Conservation (phyloP, 2,329 filamentous ascomycete species). For the Thermomyces lanuginosus region DNA sequence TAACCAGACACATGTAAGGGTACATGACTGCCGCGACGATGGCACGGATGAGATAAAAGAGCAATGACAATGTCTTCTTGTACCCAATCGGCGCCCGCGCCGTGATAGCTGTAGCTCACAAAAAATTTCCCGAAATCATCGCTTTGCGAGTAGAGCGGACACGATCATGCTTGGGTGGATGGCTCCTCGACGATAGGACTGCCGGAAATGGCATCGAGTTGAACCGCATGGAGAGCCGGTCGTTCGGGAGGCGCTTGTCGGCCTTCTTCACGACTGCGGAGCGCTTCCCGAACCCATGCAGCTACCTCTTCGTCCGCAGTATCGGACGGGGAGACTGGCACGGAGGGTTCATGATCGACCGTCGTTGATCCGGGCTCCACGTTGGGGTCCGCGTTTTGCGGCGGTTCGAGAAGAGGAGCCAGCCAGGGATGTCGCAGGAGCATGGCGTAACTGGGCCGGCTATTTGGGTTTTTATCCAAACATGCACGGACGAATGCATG, state of each 20-base stretch:
- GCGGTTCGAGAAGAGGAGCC: conserved; percentile 54
- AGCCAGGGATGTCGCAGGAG: conserved; percentile 85
- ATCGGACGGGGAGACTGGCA: conserved; percentile 18
- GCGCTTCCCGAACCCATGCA: conserved; percentile 59
- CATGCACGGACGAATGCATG: conserved; percentile 78
- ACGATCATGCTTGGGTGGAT: too few species aligned
- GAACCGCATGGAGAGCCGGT: conserved; percentile 76
- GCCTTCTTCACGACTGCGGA: conserved; percentile 50
- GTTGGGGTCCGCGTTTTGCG: conserved; percentile 43
- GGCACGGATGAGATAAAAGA: too few species aligned
- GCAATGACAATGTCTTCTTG: too few species aligned
- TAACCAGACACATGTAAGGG: too few species aligned
- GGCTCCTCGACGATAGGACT: conserved; percentile 20
- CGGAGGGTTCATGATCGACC: conserved; percentile 15
- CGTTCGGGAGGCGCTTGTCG: conserved; percentile 40
- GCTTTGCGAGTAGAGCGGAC: too few species aligned
- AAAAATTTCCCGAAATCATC: too few species aligned
- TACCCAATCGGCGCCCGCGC: too few species aligned
- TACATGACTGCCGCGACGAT: too few species aligned
- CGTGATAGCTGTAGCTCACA: too few species aligned
- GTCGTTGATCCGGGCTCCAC: conserved; percentile 2
- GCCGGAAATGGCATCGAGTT: conserved; percentile 51
- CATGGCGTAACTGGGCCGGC: conserved; percentile 86
- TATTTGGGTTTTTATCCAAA: conserved; percentile 78
- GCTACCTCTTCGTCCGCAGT: conserved; percentile 69